Evolutionary conservation across 331 rosid genomes (phyloP).

Genomic region (Telfairia occidentalis): DNA sequence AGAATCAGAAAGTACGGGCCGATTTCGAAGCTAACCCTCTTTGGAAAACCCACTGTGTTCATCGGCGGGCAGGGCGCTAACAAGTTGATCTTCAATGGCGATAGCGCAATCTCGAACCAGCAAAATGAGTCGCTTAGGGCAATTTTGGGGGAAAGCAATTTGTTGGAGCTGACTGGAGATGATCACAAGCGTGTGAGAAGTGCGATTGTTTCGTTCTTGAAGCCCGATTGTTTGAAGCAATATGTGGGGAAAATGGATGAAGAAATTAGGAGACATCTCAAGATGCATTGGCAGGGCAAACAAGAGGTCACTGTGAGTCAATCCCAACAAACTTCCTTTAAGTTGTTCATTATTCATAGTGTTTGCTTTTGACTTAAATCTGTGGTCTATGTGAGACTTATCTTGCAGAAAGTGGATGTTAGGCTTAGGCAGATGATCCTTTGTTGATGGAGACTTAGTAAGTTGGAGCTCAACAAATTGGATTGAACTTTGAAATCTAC

Average conservation of each 20-base stretch:
- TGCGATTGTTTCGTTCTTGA: slow-evolving; percentile 52
- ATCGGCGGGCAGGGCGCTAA: slow-evolving; percentile 55
- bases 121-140: slow-evolving; percentile 31
- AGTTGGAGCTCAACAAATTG: not conserved
- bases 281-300: slow-evolving; percentile 39
- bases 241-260: slow-evolving; percentile 52
- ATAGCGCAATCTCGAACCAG: slow-evolving; percentile 13
- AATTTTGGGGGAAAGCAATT: slow-evolving; percentile 47
- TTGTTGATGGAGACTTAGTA: not conserved
- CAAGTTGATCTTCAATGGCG: slow-evolving; percentile 39
- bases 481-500: not conserved
- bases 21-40: slow-evolving; percentile 54
- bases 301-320: slow-evolving; percentile 18
- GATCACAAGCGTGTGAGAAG: slow-evolving; percentile 63
- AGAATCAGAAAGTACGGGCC: slow-evolving; percentile 52
- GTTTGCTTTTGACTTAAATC: not conserved
- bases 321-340: not conserved
- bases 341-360: not conserved
- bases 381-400: not conserved
- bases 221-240: slow-evolving; percentile 56
- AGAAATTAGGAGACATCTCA: slow-evolving; percentile 43
- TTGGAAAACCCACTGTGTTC: slow-evolving; percentile 63
- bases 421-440: too few relatives aligned
- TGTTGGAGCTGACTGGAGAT: slow-evolving; percentile 30
- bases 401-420: not conserved